Evolutionary conservation across 2,329 filamentous ascomycete genomes (phyloP).

Genomic region (Chaetothyriales sp.): DNA sequence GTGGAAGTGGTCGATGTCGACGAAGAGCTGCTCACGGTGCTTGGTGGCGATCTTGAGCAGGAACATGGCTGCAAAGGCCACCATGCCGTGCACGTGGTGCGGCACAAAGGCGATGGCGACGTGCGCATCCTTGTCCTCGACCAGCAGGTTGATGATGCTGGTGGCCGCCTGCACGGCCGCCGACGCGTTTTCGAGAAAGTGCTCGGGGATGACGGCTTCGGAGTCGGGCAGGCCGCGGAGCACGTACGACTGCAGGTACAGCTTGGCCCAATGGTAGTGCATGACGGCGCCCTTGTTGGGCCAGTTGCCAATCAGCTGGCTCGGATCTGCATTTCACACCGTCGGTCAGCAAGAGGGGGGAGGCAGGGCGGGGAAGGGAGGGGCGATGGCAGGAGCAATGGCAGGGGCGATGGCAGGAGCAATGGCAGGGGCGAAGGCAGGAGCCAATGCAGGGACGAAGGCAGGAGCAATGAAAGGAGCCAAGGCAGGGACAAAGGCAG

Average conservation of each 20-base stretch:
- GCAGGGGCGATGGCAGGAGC: too few relatives aligned
- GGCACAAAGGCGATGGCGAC: constrained; percentile 31
- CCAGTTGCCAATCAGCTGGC: constrained; percentile 35
- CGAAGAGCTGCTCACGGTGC: constrained; percentile 24
- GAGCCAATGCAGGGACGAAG: too few relatives aligned
- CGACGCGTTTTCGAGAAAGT: constrained; percentile 30
- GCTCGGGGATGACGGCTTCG: constrained; percentile 23
- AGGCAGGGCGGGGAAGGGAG: too few relatives aligned
- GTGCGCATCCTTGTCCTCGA: constrained; percentile 33
- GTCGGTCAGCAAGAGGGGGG: constrained; percentile 5
- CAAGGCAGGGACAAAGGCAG: too few relatives aligned
- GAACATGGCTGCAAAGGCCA: constrained; percentile 35
- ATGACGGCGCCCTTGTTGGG: constrained; percentile 38
- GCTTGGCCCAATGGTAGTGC: constrained; percentile 39
- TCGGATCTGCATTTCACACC: constrained; percentile 26
- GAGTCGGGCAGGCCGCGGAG: constrained; percentile 35
- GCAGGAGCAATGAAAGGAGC: too few relatives aligned
- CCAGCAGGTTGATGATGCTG: constrained; percentile 28
- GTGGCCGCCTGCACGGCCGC: constrained; percentile 32
- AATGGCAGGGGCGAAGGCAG: too few relatives aligned
- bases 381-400: too few relatives aligned
- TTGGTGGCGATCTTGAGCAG: constrained; percentile 33
- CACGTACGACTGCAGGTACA: constrained; percentile 38
- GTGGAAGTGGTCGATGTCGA: constrained; percentile 19
- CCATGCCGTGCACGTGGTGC: constrained; percentile 35